These are phyloP conservation scores for Oryza brachyantha DNA, from an alignment of 176 grass and related monocot species.

Conservation along the genomic window DNA sequence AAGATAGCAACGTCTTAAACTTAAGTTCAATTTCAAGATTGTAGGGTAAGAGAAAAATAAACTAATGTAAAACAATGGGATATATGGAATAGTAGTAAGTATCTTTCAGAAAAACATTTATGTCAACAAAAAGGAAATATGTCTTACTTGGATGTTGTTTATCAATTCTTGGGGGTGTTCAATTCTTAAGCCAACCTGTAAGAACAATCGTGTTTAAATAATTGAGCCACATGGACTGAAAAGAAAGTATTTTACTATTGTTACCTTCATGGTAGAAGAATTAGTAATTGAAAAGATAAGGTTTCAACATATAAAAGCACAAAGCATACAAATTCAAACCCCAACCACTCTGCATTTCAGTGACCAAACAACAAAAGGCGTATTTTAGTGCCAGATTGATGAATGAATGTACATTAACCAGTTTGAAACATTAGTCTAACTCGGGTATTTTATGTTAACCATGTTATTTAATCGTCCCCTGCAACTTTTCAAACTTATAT, in stretches of 20 bases:
- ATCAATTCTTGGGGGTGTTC: constrained; percentile 96
- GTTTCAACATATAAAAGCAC: neutral
- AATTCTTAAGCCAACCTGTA: constrained; percentile 89
- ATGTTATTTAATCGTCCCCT: neutral
- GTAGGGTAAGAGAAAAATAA: neutral
- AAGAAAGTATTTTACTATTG: constrained; percentile 12
- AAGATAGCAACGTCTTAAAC: neutral
- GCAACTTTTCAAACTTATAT: neutral
- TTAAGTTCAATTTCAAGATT: neutral
- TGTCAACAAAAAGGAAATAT: constrained; percentile 26
- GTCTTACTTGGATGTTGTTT: constrained; percentile 88
- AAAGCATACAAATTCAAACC: constrained; percentile 2
- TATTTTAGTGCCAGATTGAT: neutral
- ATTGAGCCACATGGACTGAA: constrained; percentile 14
- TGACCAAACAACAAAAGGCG: neutral
- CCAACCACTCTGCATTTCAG: neutral
- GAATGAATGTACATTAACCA: neutral
- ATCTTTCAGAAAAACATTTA: constrained; percentile 7
- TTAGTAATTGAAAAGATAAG: constrained; percentile 15
- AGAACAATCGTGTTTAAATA: neutral
- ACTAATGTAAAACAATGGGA: constrained; percentile 7
- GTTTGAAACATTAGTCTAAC: neutral
- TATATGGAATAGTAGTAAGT: constrained; percentile 21
- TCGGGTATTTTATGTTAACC: neutral
- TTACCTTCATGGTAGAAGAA: neutral